A percentile compares a stretch with the other conserved stretches of the same genome.
These are phyloP conservation scores for Naganishia vishniacii DNA, from an alignment of 768 basidiomycete species.

Conservation along the genomic window DNA sequence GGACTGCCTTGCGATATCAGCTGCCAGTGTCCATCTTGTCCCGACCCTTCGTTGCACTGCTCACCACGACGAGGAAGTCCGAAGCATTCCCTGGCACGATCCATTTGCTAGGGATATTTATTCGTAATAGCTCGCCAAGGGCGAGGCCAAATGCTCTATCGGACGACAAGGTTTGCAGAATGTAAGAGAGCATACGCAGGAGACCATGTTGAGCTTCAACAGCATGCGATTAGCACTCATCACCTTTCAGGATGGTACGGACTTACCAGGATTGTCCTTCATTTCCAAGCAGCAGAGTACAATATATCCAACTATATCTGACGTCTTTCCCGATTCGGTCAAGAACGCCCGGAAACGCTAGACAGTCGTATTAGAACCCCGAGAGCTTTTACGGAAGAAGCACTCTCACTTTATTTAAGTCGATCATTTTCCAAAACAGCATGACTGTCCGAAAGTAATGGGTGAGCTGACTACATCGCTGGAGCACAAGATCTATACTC, in stretches of 20 bases:
- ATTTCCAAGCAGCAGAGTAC: slow-evolving; percentile 77
- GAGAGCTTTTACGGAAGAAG: neutral
- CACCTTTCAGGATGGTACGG: neutral
- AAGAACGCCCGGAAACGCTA: slow-evolving; percentile 85
- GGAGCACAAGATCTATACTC: slow-evolving; percentile 40
- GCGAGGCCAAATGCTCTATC: slow-evolving; percentile 71
- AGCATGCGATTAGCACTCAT: neutral
- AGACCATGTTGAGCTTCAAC: slow-evolving; percentile 81
- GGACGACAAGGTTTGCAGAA: slow-evolving; percentile 83
- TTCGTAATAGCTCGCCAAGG: slow-evolving; percentile 57
- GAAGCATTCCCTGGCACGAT: slow-evolving; percentile 64
- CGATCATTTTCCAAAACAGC: slow-evolving; percentile 79
- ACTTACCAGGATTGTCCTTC: slow-evolving; percentile 85
- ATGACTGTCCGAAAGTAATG: slow-evolving; percentile 40
- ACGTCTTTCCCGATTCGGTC: slow-evolving; percentile 70
- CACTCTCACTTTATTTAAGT: slow-evolving; percentile 73
- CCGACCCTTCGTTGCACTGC: slow-evolving; percentile 38
- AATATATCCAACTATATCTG: slow-evolving; percentile 71
- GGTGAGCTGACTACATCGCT: neutral
- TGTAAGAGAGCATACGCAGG: slow-evolving; percentile 81
- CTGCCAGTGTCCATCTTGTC: neutral
- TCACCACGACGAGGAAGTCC: slow-evolving; percentile 81
- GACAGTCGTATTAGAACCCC: neutral
- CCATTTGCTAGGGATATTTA: slow-evolving; percentile 72
- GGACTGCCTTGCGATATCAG: slow-evolving; percentile 55